Percentiles rank a stretch among this genome's conserved stretches.
Conservation (phyloP, 1,139 yeast genomes). For the Hanseniaspora gamundiae region DNA sequence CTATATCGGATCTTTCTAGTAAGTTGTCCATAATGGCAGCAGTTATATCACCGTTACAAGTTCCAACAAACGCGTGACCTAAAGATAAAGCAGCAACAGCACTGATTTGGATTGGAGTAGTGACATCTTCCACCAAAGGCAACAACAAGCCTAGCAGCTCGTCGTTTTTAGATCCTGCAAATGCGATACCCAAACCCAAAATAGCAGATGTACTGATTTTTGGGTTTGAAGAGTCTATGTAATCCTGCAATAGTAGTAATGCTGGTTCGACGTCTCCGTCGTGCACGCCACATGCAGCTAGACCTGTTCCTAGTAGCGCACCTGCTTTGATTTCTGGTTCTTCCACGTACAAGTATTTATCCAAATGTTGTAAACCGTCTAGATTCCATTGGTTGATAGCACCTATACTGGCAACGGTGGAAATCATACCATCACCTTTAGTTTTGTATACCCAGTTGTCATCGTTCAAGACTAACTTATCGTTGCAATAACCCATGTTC, state of each 20-base stretch:
- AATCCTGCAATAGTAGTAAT: constrained; percentile 71
- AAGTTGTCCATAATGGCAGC: constrained; percentile 82
- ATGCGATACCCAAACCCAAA: constrained; percentile 86
- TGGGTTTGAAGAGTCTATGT: constrained; percentile 42
- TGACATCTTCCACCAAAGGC: constrained; percentile 81
- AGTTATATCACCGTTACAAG: constrained; percentile 89
- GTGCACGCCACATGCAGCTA: constrained; percentile 88
- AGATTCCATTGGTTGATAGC: constrained; percentile 87
- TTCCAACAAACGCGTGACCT: constrained; percentile 92
- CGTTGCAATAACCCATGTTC: constrained; percentile 83
- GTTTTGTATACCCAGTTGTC: constrained; percentile 89
- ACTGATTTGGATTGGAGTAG: constrained; percentile 63
- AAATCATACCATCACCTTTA: constrained; percentile 85
- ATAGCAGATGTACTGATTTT: constrained; percentile 70
- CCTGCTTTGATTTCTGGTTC: constrained; percentile 92
- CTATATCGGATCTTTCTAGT: constrained; percentile 70
- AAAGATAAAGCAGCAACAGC: constrained; percentile 83
- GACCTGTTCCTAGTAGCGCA: constrained; percentile 90
- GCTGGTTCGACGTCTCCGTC: constrained; percentile 90
- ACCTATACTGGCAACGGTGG: constrained; percentile 89
- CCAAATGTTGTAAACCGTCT: constrained; percentile 82
- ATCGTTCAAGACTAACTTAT: constrained; percentile 67
- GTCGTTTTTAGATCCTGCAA: constrained; percentile 86
- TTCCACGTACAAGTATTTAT: constrained; percentile 75
- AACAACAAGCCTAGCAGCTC: constrained; percentile 65